Evolutionary conservation across 2,329 filamentous ascomycete genomes (phyloP).

Genomic region (Ilyonectria sp.): DNA sequence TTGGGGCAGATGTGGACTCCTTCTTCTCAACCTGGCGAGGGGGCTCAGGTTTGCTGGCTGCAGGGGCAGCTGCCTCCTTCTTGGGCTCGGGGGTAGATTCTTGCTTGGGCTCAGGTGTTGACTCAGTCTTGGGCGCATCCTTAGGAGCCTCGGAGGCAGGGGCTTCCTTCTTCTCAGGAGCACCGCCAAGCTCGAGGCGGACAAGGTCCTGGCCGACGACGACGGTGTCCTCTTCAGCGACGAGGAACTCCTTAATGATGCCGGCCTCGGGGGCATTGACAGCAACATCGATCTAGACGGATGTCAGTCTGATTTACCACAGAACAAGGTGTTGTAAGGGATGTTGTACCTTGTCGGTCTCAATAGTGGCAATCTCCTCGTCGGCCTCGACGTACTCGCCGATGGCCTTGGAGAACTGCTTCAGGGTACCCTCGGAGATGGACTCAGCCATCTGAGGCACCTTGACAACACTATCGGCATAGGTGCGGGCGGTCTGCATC

Average conservation of each 20-base stretch:
- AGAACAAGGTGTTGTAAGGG: not conserved
- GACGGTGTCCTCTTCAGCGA: conserved; percentile 95
- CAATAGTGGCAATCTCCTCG: conserved; percentile 98
- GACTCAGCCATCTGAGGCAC: conserved; percentile 99
- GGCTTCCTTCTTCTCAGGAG: conserved; percentile 59
- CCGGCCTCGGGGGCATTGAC: conserved; percentile 95
- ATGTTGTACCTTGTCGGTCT: conserved; percentile 90
- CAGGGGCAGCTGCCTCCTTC: conserved; percentile 36
- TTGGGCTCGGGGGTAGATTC: conserved; percentile 28
- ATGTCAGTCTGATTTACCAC: not conserved
- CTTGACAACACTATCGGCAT: conserved; percentile 89
- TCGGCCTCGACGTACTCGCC: conserved; percentile 96
- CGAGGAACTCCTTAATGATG: conserved; percentile 91
- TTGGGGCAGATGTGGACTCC: conserved; percentile 38
- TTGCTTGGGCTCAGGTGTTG: conserved; percentile 54
- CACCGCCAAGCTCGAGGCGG: conserved; percentile 85
- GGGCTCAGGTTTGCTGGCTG: conserved; percentile 46
- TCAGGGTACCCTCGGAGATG: conserved; percentile 96
- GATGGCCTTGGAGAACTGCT: conserved; percentile 93
- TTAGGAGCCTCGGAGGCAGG: conserved; percentile 45
- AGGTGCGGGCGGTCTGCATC: conserved; percentile 71
- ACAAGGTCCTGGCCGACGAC: conserved; percentile 93
- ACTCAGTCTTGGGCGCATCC: conserved; percentile 51
- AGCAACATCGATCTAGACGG: conserved; percentile 87
- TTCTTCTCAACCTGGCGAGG: conserved; percentile 46